Evolutionary conservation across 1,139 yeast species (phyloP).

Genomic region (Yamadazyma buinensis): DNA sequence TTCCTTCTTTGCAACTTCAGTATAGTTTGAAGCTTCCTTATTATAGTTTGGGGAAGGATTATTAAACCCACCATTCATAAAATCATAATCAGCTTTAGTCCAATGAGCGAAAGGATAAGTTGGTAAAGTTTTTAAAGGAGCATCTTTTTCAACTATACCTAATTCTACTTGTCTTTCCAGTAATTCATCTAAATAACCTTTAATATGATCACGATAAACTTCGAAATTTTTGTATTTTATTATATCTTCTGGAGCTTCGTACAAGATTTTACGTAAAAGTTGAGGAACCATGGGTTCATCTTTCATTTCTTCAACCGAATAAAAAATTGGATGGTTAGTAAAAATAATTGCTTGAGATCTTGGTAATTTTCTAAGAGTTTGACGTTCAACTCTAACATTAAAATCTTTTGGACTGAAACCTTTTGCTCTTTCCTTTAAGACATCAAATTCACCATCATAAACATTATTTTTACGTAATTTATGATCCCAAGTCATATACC

Average conservation of each 20-base stretch:
- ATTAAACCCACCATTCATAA: slow-evolving; percentile 48
- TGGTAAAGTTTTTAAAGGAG: slow-evolving; percentile 57
- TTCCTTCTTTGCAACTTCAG: slow-evolving; percentile 12
- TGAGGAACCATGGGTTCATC: slow-evolving; percentile 76
- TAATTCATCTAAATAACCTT: slow-evolving; percentile 53
- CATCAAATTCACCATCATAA: slow-evolving; percentile 41
- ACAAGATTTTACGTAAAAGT: slow-evolving; percentile 54
- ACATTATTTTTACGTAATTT: slow-evolving; percentile 53
- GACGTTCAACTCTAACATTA: slow-evolving; percentile 58
- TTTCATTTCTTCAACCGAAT: slow-evolving; percentile 71
- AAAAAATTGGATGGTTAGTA: slow-evolving; percentile 67
- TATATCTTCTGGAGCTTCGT: slow-evolving; percentile 65
- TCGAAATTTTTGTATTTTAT: slow-evolving; percentile 61
- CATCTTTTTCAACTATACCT: slow-evolving; percentile 53
- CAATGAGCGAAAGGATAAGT: slow-evolving; percentile 61
- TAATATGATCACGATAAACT: slow-evolving; percentile 53
- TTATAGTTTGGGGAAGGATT: slow-evolving; percentile 31
- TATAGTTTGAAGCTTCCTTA: slow-evolving; percentile 15
- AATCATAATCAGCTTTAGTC: slow-evolving; percentile 40
- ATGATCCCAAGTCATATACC: slow-evolving; percentile 74
- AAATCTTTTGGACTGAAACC: slow-evolving; percentile 39
- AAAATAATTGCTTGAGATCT: slow-evolving; percentile 47
- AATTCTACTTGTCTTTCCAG: slow-evolving; percentile 54
- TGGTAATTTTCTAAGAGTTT: slow-evolving; percentile 48
- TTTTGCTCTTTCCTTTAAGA: slow-evolving; percentile 28